Evolutionary conservation across 2,329 filamentous ascomycete species (phyloP).

Genomic region (Alternaria triticimaculans): DNA sequence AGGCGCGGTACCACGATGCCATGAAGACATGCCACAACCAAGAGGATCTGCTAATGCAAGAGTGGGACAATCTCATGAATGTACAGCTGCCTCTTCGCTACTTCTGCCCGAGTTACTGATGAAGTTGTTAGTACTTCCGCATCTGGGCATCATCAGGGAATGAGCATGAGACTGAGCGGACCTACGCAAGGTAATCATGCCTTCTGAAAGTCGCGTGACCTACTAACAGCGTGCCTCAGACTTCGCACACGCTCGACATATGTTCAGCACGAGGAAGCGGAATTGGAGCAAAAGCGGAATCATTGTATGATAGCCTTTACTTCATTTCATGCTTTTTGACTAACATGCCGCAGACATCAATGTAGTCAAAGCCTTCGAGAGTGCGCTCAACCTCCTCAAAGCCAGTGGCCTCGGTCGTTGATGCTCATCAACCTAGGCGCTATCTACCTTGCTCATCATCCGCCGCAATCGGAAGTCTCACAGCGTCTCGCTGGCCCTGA

Average conservation of each 20-base stretch:
- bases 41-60: slow-evolving; percentile 70
- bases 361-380: slow-evolving; percentile 57
- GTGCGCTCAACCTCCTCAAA: slow-evolving; percentile 56
- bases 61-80: slow-evolving; percentile 63
- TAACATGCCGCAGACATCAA: slow-evolving; percentile 47
- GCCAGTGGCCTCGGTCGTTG: slow-evolving; percentile 28
- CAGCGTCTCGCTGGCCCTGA: not conserved
- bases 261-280: slow-evolving; percentile 75
- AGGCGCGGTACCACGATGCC: slow-evolving; percentile 70
- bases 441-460: slow-evolving; percentile 26
- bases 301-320: slow-evolving; percentile 70
- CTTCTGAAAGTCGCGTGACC: not conserved
- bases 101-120: slow-evolving; percentile 11
- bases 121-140: slow-evolving; percentile 72
- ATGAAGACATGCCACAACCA: slow-evolving; percentile 67
- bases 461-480: slow-evolving; percentile 3
- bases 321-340: not conserved
- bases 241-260: slow-evolving; percentile 80
- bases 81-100: slow-evolving; percentile 26
- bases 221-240: slow-evolving; percentile 50
- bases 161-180: slow-evolving; percentile 75
- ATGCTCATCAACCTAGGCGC: slow-evolving; percentile 35
- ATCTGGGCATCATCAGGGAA: slow-evolving; percentile 78
- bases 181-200: slow-evolving; percentile 70
- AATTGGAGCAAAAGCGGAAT: slow-evolving; percentile 74